Evolutionary conservation across 169 alveolate species (phyloP).

Genomic region (Eimeria praecox): DNA sequence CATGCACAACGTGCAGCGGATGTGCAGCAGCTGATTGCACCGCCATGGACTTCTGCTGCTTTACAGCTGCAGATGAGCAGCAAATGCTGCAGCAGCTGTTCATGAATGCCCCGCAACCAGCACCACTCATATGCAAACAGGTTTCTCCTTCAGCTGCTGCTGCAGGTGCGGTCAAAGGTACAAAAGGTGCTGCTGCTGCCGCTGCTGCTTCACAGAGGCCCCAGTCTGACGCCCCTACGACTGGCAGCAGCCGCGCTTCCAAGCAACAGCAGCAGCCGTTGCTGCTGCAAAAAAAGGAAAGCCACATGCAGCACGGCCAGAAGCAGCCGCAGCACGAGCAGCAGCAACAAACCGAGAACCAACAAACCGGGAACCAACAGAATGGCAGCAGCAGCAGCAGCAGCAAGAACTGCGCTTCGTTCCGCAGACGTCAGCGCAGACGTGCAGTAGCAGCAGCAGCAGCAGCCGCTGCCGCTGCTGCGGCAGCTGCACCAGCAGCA

Average conservation of each 20-base stretch:
- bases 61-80: conserved; percentile 59
- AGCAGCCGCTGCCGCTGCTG: conserved; percentile 30
- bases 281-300: background rate
- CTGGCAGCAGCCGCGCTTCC: background rate
- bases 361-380: background rate
- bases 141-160: background rate
- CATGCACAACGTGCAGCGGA: conserved; percentile 15
- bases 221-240: background rate
- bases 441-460: conserved; percentile 70
- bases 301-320: background rate
- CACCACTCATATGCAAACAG: background rate
- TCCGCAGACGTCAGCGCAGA: conserved; percentile 71
- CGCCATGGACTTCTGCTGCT: conserved; percentile 68
- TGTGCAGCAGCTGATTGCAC: conserved; percentile 48
- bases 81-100: conserved; percentile 62
- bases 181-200: conserved; percentile 10
- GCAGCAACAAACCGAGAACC: conserved; percentile 10
- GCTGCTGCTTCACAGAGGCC: conserved; percentile 2
- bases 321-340: background rate
- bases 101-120: conserved; percentile 43
- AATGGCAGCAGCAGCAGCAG: conserved; percentile 34
- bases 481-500: background rate
- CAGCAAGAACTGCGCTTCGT: conserved; percentile 35
- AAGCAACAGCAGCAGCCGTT: conserved; percentile 35
- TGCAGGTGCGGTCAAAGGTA: background rate